phyloP scores from a whole-genome alignment of 306 rosid genomes.

The Begonia masoniana region DNA sequence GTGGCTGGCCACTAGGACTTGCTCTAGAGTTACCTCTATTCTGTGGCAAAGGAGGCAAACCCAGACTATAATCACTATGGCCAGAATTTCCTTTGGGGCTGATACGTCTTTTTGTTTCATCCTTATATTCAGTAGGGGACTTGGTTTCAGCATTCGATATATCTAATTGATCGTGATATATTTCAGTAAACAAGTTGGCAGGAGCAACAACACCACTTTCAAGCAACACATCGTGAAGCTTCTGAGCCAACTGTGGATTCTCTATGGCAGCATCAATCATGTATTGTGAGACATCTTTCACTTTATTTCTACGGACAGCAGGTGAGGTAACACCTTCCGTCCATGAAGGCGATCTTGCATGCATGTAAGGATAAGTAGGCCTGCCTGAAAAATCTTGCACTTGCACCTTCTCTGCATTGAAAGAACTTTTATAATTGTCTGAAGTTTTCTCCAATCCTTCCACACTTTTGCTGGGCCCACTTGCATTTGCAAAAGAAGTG shows the following conservation, averaged over 20 bases:
- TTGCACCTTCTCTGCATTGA: constrained; percentile 28
- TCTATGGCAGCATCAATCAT: constrained; percentile 97
- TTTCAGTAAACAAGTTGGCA: constrained; percentile 67
- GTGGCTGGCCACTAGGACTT: constrained; percentile 36
- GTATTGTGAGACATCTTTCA: constrained; percentile 84
- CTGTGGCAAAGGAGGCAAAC: constrained; percentile 61
- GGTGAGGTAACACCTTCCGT: constrained; percentile 91
- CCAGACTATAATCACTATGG: constrained; percentile 25
- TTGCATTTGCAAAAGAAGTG: constrained; percentile 8
- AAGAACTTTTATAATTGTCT: constrained; percentile 19
- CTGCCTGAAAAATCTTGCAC: constrained; percentile 30
- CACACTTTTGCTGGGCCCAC: constrained; percentile 17
- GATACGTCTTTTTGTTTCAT: constrained; percentile 23
- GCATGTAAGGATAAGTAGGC: constrained; percentile 41
- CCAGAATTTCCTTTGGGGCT: constrained; percentile 22
- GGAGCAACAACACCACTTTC: constrained; percentile 98
- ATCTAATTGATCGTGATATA: constrained; percentile 48
- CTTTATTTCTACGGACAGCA: constrained; percentile 57
- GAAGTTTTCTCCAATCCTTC: constrained; percentile 24
- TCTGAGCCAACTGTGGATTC: constrained; percentile 84
- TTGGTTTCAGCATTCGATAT: constrained; percentile 27
- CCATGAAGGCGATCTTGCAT: constrained; percentile 92
- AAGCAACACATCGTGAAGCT: constrained; percentile 80
- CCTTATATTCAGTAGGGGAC: constrained; percentile 27
- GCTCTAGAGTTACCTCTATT: constrained; percentile 34